Percentiles rank a stretch among this genome's conserved stretches.
Evolutionary conservation across 768 basidiomycete species (phyloP).

Genomic region (Termitomyces eurrhizus): DNA sequence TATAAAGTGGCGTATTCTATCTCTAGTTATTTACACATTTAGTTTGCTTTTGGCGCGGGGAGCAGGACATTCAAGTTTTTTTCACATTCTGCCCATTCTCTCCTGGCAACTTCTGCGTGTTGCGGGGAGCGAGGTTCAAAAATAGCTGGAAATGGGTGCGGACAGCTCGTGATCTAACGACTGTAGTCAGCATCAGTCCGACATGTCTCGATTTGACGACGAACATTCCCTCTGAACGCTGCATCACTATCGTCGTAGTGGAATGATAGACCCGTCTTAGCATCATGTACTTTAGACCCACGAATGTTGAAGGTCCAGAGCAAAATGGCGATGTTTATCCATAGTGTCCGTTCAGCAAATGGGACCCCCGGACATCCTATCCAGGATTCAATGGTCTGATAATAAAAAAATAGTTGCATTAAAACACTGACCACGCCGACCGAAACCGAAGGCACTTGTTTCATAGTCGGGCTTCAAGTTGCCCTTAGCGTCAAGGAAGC

Average conservation of each 20-base stretch:
- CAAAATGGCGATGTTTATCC: not conserved
- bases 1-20: not conserved
- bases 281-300: not conserved
- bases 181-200: not conserved
- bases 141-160: not conserved
- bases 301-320: not conserved
- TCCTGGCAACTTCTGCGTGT: too few relatives aligned
- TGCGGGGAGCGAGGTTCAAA: too few relatives aligned
- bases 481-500: too few relatives aligned
- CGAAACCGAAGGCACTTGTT: too few relatives aligned
- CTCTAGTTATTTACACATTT: not conserved
- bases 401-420: too few relatives aligned
- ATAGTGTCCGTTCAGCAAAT: not conserved
- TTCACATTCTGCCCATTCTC: too few relatives aligned
- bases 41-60: not conserved
- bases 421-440: too few relatives aligned
- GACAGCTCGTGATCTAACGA: not conserved
- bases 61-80: not conserved
- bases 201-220: not conserved
- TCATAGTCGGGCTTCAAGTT: too few relatives aligned
- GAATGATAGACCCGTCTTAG: not conserved
- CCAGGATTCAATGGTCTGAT: not conserved
- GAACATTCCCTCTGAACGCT: not conserved
- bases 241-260: not conserved
- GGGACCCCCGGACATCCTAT: not conserved